phyloP scores from a whole-genome alignment of 768 basidiomycete genomes.

The Ramaria sp. region DNA sequence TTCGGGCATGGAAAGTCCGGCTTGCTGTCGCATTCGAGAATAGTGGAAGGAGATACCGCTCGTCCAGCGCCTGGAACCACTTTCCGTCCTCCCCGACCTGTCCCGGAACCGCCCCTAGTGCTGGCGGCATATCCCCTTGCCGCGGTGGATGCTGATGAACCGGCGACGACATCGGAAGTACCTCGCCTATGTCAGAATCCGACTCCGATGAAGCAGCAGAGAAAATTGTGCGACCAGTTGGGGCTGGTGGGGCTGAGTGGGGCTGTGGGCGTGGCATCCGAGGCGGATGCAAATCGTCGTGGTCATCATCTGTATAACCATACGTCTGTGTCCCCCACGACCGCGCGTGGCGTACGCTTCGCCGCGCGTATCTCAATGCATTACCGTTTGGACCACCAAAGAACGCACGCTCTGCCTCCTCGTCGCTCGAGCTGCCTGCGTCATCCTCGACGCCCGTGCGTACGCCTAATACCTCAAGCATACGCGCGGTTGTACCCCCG shows the following conservation, averaged over 20 bases:
- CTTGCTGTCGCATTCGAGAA: constrained; percentile 90
- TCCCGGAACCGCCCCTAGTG: constrained; percentile 1
- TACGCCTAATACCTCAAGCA: constrained; percentile 96
- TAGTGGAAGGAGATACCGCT: constrained; percentile 84
- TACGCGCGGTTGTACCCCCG: constrained; percentile 92
- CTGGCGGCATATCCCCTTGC: background rate
- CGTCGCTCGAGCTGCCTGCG: constrained; percentile 42
- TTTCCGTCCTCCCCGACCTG: constrained; percentile 51
- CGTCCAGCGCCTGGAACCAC: constrained; percentile 95
- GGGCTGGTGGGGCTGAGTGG: constrained; percentile 5
- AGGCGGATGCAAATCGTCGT: constrained; percentile 38
- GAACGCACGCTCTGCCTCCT: constrained; percentile 17
- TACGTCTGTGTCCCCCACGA: constrained; percentile 23
- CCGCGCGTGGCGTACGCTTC: background rate
- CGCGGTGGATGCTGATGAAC: constrained; percentile 12
- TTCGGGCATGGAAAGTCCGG: constrained; percentile 73
- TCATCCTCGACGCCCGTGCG: constrained; percentile 93
- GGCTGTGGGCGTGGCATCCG: constrained; percentile 45
- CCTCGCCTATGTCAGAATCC: constrained; percentile 67
- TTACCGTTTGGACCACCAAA: constrained; percentile 2
- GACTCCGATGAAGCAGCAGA: constrained; percentile 69
- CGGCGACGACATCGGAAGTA: constrained; percentile 63
- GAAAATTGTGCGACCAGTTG: constrained; percentile 32
- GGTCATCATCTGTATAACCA: constrained; percentile 23
- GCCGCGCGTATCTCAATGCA: background rate